Base-by-base conservation (phyloP, 495 filamentous ascomycete species). In the Penicillium tannophilum region DNA sequence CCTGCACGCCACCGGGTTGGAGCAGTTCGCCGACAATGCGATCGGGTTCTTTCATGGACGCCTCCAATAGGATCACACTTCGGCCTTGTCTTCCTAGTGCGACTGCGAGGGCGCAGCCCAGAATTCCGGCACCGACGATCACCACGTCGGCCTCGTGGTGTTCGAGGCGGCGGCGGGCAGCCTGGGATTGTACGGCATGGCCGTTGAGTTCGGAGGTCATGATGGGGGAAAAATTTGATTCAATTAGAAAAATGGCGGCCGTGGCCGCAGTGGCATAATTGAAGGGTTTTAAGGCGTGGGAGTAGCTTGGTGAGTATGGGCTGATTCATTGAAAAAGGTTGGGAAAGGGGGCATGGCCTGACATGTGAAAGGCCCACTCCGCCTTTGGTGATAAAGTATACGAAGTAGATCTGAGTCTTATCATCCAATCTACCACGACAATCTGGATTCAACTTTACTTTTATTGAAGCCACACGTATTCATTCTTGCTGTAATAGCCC, bases 11-110 rank as follows among this genome's bases (percentile, higher is more conserved):
- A 31, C 94, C 94, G 4, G 94, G 94, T 71, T 98, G 94, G 67
- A 98, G 76, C 58, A 98, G 75, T 77, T 98, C 94, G 54, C 94
- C 94, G 20, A 98, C 93, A 65, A 98, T 98, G 55, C 94, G 87
- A 77, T 98, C 91, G 12, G 94, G 94, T 76, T 97, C 90, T 74
- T 93, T 92, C 71, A 97, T 77, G 72, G 88, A 93, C 61, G 81
- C 80, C 74, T 98, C 94, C 20, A 98, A 83, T 50, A 98, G 77
- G n/a, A 96, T 82, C 16, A 98, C 92, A 68, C 88, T 93, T 36
- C 94, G 86, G 12, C 92, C 92, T 72, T 98, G 95, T 39, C 93
- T 83, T 30, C 92, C 88, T 47, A 89, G 84, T 6, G 95, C 86
- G n/a, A 92, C 80, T 6, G 95, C 92, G 62, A 92, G 76, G 7